Conservation (phyloP, 169 alveolate species). For the Neospora caninum region DNA sequence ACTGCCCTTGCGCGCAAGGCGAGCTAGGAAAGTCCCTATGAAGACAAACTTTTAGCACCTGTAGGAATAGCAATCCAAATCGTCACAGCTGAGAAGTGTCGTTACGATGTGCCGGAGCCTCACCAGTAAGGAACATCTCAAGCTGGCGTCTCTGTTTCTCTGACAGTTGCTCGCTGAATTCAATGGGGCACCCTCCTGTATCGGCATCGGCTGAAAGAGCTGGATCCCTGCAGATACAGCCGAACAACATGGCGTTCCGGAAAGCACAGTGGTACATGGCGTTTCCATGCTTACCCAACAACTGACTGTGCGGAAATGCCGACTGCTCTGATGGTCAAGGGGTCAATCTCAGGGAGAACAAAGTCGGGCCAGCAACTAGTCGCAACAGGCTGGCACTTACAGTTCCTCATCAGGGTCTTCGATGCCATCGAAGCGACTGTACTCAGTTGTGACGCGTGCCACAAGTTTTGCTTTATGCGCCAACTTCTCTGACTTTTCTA, state of each 20-base stretch:
- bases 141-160: slow-evolving; percentile 19
- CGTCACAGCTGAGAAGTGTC: no score
- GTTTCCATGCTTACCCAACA: no score
- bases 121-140: slow-evolving; percentile 23
- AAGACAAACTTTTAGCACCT: no score
- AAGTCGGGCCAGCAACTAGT: no score
- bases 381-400: neutral
- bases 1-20: neutral
- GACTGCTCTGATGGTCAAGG: no score
- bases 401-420: slow-evolving; percentile 28
- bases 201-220: neutral
- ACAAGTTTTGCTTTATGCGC: slow-evolving; percentile 17
- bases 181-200: slow-evolving; percentile 9
- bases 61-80: no score
- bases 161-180: slow-evolving; percentile 24
- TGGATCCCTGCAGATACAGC: neutral
- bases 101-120: neutral
- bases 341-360: no score
- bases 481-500: neutral
- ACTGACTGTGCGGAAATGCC: no score
- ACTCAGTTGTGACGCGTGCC: slow-evolving; percentile 13
- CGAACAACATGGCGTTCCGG: no score
- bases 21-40: neutral
- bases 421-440: slow-evolving; percentile 7
- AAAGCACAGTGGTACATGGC: neutral